phyloP scores from a whole-genome alignment of 257 asterid species.

The Hygrophila difformis region DNA sequence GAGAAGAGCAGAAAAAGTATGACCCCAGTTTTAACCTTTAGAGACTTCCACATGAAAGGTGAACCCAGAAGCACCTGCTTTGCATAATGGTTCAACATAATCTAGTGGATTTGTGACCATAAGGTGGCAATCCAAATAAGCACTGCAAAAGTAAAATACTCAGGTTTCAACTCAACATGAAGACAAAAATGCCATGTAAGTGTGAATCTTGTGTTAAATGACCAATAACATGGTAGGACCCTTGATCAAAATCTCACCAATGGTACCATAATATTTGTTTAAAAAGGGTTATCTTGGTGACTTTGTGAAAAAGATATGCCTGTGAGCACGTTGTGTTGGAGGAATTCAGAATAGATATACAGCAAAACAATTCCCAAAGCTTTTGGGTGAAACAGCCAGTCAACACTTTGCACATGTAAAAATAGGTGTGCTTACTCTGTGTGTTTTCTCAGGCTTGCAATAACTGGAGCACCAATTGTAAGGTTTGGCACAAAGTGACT shows the following conservation, averaged over 20 bases:
- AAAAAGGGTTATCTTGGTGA: no score
- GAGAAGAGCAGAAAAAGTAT: background rate
- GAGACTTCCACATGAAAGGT: slow-evolving; percentile 85
- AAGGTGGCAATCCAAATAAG: slow-evolving; percentile 89
- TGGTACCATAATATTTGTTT: no score
- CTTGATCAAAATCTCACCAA: no score
- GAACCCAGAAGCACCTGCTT: slow-evolving; percentile 94
- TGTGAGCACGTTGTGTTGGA: no score
- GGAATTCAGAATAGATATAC: no score
- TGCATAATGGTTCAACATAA: slow-evolving; percentile 68
- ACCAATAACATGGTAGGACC: no score
- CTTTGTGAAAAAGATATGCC: no score
- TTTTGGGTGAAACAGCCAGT: background rate
- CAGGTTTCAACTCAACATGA: background rate
- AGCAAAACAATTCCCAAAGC: no score
- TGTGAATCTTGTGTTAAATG: no score
- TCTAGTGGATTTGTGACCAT: slow-evolving; percentile 96
- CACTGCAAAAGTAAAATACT: slow-evolving; percentile 32
- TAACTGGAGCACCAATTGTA: slow-evolving; percentile 86
- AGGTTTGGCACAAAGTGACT: slow-evolving; percentile 92
- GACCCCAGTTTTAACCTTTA: slow-evolving; percentile 35
- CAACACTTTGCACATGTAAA: no score
- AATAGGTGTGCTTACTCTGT: slow-evolving; percentile 38
- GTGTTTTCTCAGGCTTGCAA: slow-evolving; percentile 84
- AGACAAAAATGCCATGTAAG: slow-evolving; percentile 2